Conservation (phyloP, 176 grass and related monocot species). For the Microstegium vimineum region DNA sequence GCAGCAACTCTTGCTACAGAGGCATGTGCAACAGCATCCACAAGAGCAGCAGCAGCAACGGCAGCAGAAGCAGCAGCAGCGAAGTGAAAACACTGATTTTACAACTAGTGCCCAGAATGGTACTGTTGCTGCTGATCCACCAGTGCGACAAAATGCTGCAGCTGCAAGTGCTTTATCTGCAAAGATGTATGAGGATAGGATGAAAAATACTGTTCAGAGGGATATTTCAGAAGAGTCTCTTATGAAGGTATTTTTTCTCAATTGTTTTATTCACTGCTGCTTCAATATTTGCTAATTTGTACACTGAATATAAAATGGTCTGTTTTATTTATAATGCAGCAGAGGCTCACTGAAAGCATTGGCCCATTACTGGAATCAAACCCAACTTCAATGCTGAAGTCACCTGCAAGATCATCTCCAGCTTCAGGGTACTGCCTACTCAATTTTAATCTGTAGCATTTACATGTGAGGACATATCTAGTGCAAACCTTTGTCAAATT, state of each 20-base stretch:
- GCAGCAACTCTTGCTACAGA: constrained; percentile 50
- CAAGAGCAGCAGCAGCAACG: constrained; percentile 32
- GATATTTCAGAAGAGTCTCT: constrained; percentile 42
- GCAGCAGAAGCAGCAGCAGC: constrained; percentile 47
- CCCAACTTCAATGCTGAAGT: constrained; percentile 45
- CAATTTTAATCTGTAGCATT: constrained; percentile 1
- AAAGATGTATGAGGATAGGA: constrained; percentile 54
- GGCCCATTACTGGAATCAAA: constrained; percentile 57
- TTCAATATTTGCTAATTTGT: neutral
- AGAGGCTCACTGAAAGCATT: constrained; percentile 44
- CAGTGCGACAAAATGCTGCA: constrained; percentile 36
- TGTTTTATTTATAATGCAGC: constrained; percentile 31
- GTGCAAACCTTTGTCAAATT: neutral
- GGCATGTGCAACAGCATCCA: constrained; percentile 22
- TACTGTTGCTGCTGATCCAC: constrained; percentile 29
- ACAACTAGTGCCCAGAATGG: constrained; percentile 44
- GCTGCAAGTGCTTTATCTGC: constrained; percentile 41
- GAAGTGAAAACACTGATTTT: constrained; percentile 30
- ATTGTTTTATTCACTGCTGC: neutral
- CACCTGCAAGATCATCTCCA: constrained; percentile 41
- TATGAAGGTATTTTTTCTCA: constrained; percentile 39
- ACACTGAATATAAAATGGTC: neutral
- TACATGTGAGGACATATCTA: neutral
- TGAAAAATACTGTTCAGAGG: constrained; percentile 53
- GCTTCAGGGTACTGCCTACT: constrained; percentile 46